These are phyloP conservation scores for Zizania latifolia DNA, from an alignment of 176 grass and related monocot genomes.

Conservation along the genomic window DNA sequence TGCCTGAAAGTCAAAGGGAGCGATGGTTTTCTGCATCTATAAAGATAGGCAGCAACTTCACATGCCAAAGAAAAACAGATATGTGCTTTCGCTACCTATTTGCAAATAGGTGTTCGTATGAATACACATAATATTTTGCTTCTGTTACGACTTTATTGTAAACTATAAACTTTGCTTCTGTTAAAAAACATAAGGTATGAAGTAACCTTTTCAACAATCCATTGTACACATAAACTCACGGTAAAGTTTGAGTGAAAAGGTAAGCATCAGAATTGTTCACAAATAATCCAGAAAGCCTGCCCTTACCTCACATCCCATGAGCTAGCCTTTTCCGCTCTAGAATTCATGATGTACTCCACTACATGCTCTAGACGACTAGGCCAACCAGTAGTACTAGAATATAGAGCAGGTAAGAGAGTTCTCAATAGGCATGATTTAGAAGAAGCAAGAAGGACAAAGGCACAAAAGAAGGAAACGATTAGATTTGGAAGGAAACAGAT, in stretches of 20 bases:
- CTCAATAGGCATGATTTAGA: neutral
- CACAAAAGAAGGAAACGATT: neutral
- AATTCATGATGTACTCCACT: neutral
- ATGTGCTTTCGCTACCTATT: neutral
- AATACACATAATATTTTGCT: neutral
- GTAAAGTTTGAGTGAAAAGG: no score
- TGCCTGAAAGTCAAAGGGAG: conserved; percentile 47
- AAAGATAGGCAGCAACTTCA: neutral
- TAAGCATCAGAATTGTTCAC: no score
- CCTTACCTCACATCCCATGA: neutral
- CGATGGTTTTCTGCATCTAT: conserved; percentile 20
- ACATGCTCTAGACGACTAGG: neutral
- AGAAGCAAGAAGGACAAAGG: neutral
- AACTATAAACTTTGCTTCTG: no score
- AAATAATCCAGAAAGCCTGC: neutral
- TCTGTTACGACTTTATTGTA: no score
- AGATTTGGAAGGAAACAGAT: neutral
- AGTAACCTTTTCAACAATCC: no score
- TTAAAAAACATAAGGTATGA: no score
- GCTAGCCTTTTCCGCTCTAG: neutral
- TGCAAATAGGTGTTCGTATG: neutral
- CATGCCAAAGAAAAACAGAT: neutral
- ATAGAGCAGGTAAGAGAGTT: neutral
- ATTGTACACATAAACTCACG: neutral
- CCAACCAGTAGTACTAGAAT: neutral